phyloP scores from a whole-genome alignment of 352 stramenopile species.

The Pythium aphanidermatum region DNA sequence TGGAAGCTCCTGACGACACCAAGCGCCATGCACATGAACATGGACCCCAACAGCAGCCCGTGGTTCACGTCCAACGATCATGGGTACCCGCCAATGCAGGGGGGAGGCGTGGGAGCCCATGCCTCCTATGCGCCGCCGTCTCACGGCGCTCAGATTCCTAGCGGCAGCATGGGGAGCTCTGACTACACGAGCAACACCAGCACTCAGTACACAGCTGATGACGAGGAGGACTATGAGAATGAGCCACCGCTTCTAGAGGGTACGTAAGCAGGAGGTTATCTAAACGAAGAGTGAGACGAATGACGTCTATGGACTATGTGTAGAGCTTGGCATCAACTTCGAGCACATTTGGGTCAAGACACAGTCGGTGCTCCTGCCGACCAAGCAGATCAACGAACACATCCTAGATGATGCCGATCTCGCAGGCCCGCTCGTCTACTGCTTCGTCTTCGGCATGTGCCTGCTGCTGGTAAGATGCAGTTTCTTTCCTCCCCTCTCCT shows the following conservation, averaged over 20 bases:
- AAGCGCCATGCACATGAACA: conserved; percentile 70
- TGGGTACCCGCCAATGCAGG: conserved; percentile 33
- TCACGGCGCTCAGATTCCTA: conserved; percentile 7
- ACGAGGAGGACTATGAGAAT: conserved; percentile 91
- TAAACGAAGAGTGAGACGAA: too few relatives aligned
- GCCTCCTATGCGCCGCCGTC: conserved; percentile 24
- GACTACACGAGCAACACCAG: conserved; percentile 2
- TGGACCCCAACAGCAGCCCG: conserved; percentile 61
- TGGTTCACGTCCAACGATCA: conserved; percentile 58
- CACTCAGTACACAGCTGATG: conserved; percentile 14
- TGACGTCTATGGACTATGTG: too few relatives aligned
- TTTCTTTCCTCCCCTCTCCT: not conserved
- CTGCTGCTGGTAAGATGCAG: conserved; percentile 76
- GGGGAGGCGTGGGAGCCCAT: conserved; percentile 14
- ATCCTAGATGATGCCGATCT: conserved; percentile 92
- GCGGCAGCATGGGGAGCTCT: conserved; percentile 12
- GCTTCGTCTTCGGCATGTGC: conserved; percentile 92
- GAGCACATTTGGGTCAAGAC: conserved; percentile 97
- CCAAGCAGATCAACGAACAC: conserved; percentile 82
- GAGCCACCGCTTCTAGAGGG: conserved; percentile 95
- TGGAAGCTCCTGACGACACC: too few relatives aligned
- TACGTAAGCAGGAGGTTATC: conserved; percentile 17
- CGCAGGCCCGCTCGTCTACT: conserved; percentile 93
- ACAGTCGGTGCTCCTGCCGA: conserved; percentile 93
- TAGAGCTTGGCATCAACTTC: conserved; percentile 97